Conservation (phyloP, 1,284 basidiomycete species). For the Ceraceosorus bombacis region DNA sequence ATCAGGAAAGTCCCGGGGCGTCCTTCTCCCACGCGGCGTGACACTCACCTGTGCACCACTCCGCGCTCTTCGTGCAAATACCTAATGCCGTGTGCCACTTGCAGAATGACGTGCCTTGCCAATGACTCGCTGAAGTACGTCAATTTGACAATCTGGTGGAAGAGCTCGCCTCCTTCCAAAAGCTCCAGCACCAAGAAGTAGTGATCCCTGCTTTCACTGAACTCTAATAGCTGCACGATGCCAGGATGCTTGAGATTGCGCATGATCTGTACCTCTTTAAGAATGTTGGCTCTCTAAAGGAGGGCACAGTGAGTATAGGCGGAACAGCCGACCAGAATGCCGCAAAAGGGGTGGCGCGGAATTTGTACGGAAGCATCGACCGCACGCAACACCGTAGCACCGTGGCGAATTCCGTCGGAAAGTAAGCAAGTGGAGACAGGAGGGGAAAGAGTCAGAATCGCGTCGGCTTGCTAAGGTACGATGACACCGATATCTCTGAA, state of each 20-base stretch:
- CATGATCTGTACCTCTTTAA: constrained; percentile 99
- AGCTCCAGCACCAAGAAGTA: constrained; percentile 89
- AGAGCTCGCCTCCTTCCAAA: constrained; percentile 81
- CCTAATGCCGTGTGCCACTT: constrained; percentile 89
- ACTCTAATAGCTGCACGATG: constrained; percentile 59
- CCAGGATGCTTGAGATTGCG: constrained; percentile 81
- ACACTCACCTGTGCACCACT: constrained; percentile 72
- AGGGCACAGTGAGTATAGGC: constrained; percentile 18
- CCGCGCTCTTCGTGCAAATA: constrained; percentile 97
- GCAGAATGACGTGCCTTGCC: constrained; percentile 80
- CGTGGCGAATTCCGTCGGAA: not conserved
- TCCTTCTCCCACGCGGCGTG: not conserved
- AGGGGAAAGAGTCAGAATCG: not conserved
- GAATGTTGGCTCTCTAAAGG: constrained; percentile 83
- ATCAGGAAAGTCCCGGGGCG: not conserved
- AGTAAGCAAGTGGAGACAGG: constrained; percentile 4
- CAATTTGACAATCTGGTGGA: constrained; percentile 98
- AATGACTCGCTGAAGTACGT: constrained; percentile 86
- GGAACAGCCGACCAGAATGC: not conserved
- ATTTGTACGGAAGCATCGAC: too few relatives aligned
- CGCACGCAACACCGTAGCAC: too few relatives aligned
- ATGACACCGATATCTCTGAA: too few relatives aligned
- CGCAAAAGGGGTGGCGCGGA: constrained; percentile 8
- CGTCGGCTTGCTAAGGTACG: too few relatives aligned
- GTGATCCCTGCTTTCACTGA: constrained; percentile 75